Conservation (phyloP, 768 basidiomycete genomes). For the Lactarius quietus region DNA sequence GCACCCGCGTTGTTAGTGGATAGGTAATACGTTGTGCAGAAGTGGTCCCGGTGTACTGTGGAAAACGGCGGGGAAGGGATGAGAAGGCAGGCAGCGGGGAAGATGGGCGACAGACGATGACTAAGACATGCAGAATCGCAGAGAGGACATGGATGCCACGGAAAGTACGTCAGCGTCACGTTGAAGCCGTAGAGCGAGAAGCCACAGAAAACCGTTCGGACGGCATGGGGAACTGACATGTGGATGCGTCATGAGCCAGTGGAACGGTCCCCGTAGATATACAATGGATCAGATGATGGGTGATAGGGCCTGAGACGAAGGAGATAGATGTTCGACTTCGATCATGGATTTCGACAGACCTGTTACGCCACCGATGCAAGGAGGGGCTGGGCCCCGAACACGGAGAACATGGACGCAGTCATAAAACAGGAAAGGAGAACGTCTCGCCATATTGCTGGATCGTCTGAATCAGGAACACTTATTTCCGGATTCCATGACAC, state of each 20-base stretch:
- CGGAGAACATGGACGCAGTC: not conserved
- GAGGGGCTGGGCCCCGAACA: not conserved
- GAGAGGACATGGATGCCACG: not conserved
- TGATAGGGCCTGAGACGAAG: not conserved
- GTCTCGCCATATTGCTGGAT: not conserved
- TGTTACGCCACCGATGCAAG: not conserved
- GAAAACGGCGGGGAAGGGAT: not conserved
- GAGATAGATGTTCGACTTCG: not conserved
- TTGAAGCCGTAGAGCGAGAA: not conserved
- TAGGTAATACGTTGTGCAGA: not conserved
- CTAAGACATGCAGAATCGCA: not conserved
- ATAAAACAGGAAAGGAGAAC: not conserved
- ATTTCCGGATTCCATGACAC: not conserved
- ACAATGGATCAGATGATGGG: not conserved
- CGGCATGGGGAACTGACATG: not conserved
- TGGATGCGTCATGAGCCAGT: not conserved
- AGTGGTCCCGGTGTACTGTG: not conserved
- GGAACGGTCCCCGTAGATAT: not conserved
- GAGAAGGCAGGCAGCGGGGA: not conserved
- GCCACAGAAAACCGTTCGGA: not conserved
- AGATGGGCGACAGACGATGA: not conserved
- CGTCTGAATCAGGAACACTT: not conserved
- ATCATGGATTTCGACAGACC: not conserved
- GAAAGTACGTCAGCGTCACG: not conserved
- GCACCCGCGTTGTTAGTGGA: no score